A percentile compares a stretch with the other conserved stretches of the same genome.
Evolutionary conservation across 257 asterid genomes (phyloP).

Genomic region (Ehretia macrophylla): DNA sequence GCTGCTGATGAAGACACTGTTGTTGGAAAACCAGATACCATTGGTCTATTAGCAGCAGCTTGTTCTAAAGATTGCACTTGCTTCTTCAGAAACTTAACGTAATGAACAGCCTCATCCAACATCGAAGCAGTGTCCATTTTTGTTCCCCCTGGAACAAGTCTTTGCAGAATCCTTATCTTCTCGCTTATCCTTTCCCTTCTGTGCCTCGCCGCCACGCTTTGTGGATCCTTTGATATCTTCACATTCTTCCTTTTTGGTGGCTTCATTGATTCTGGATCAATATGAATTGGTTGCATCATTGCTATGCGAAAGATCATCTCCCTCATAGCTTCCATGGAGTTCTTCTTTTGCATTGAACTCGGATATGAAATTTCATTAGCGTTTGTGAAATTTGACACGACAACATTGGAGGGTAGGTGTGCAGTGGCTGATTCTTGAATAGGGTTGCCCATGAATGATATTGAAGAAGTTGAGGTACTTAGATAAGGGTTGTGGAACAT

Average conservation of each 20-base stretch:
- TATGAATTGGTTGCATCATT: conserved; percentile 53
- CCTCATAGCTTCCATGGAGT: conserved; percentile 44
- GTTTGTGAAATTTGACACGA: neutral
- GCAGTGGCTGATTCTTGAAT: neutral
- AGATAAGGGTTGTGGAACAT: conserved; percentile 5
- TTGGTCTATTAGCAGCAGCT: conserved; percentile 15
- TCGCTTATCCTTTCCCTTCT: conserved; percentile 54
- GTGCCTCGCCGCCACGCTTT: conserved; percentile 55
- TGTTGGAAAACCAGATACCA: conserved; percentile 13
- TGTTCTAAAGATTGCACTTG: conserved; percentile 37
- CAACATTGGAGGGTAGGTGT: neutral
- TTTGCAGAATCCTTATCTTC: conserved; percentile 43
- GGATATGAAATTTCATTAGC: neutral
- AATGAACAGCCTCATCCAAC: conserved; percentile 60
- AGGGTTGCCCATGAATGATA: conserved; percentile 8
- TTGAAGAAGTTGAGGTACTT: neutral
- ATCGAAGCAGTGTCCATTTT: conserved; percentile 60
- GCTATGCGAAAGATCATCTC: conserved; percentile 55
- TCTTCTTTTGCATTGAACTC: conserved; percentile 19
- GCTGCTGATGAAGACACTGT: neutral
- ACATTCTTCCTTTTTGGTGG: conserved; percentile 55
- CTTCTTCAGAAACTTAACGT: conserved; percentile 46
- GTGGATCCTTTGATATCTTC: conserved; percentile 51
- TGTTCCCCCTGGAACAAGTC: conserved; percentile 61
- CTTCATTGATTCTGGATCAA: conserved; percentile 38